Evolutionary conservation across 306 rosid genomes (phyloP), one percentile per base, ranked within the genome.

Genomic region (Sphenostylis stenocarpa): DNA sequence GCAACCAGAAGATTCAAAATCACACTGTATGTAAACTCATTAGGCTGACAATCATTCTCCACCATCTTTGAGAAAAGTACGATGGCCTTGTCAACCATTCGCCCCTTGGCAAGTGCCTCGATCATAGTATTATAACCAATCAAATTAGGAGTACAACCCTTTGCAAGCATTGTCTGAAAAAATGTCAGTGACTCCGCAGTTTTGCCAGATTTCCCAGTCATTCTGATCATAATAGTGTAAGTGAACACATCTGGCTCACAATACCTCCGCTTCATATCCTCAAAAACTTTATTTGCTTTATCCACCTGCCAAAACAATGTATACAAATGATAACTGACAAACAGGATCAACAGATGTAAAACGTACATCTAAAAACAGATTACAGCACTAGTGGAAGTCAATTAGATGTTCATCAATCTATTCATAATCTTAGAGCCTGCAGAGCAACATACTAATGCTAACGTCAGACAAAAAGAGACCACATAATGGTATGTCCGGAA

Each of bases 201-300:
- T 85, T 88, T 86, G 72, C 93, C 88, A 67, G 79, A 38, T 82
- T 83, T 90, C 33, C 98, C 97, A 0, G 78, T 85, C 98, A 90
- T 90, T 86, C 93, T 89, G 82, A 95, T 89, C 98, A 95, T 90
- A 67, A 95, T 90, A 15, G 97, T 92, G 84, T 88, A 92, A 0
- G 97, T 92, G 82, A 90, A 88, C 84, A 73, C 91, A 69, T 95
- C 97, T 9, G 96, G 96, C 76, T 86, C 90, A 67, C 98, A 90
- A 58, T 88, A 86, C 92, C 86, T 88, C 86, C 83, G 80, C 78
- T 87, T 92, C 98, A 95, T 95, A 66, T 95, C 97, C 80, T 89
- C 91, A 68, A 81, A 95, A 73, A 89, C 87, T 87, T 85, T 90
- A 78, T 82, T 80, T 12, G 92, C 96, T 71, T 79, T 77, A 69